phyloP scores from a whole-genome alignment of 495 filamentous ascomycete genomes.

The Aspergillus coremiiformis region DNA sequence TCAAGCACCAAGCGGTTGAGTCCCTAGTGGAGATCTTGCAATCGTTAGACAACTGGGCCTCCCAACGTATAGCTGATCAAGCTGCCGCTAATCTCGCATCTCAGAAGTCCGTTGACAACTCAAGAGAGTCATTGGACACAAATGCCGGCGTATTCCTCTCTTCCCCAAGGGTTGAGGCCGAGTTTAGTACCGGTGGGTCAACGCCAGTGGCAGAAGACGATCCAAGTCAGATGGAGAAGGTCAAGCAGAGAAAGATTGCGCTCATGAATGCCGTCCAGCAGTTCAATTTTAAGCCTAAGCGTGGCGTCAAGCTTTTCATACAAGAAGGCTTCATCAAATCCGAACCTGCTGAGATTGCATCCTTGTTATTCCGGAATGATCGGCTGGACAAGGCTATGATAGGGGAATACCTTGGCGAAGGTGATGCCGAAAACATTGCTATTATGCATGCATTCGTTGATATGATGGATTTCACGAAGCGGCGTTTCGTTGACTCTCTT shows the following conservation, averaged over 20 bases:
- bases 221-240: constrained; percentile 81
- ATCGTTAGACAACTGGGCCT: constrained; percentile 88
- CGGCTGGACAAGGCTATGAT: constrained; percentile 83
- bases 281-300: constrained; percentile 98
- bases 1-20: constrained; percentile 84
- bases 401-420: constrained; percentile 93
- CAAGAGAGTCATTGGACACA: constrained; percentile 76
- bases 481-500: constrained; percentile 87
- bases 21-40: constrained; percentile 80
- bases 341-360: constrained; percentile 68
- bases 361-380: constrained; percentile 68
- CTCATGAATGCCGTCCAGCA: constrained; percentile 78
- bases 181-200: constrained; percentile 58
- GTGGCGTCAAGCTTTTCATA: constrained; percentile 77
- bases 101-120: constrained; percentile 62
- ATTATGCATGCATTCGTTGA: constrained; percentile 99
- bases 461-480: constrained; percentile 86
- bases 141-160: constrained; percentile 40
- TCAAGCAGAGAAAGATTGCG: constrained; percentile 89
- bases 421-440: constrained; percentile 82
- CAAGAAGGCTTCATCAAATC: constrained; percentile 79
- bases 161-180: constrained; percentile 44
- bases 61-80: constrained; percentile 62
- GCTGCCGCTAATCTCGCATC: constrained; percentile 44
- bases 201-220: constrained; percentile 82